A percentile compares a stretch with the other conserved stretches of the same genome.
phyloP scores from a whole-genome alignment of 306 rosid genomes.

The Astragalus membranaceus region DNA sequence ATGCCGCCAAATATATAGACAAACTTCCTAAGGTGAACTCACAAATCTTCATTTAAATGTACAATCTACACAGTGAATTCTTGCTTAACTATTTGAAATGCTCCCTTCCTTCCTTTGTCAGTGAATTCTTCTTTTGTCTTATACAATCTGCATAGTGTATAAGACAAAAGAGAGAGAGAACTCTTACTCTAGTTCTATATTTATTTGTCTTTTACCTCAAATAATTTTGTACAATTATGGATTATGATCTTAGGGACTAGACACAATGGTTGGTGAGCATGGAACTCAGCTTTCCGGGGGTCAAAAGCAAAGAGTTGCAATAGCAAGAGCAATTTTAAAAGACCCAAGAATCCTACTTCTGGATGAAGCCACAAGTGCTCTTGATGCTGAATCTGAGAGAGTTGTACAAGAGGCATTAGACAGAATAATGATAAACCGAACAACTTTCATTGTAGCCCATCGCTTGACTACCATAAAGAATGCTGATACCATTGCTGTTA shows the following conservation, averaged over 20 bases:
- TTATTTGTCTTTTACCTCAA: not conserved
- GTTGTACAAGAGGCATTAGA: conserved; percentile 61
- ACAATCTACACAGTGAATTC: too few species aligned
- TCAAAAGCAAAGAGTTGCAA: conserved; percentile 59
- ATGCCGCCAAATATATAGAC: conserved; percentile 27
- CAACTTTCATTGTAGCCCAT: conserved; percentile 66
- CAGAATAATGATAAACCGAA: conserved; percentile 53
- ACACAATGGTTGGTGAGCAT: conserved; percentile 66
- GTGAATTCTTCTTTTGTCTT: too few species aligned
- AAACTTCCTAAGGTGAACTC: conserved; percentile 24
- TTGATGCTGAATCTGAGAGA: conserved; percentile 65
- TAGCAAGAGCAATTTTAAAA: conserved; percentile 71
- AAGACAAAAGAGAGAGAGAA: not conserved
- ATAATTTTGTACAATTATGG: conserved; percentile 1
- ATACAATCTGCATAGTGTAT: not conserved
- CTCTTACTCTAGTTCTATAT: not conserved
- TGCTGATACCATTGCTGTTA: conserved; percentile 56
- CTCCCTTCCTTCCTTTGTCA: not conserved
- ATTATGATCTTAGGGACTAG: conserved; percentile 39
- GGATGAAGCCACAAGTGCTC: conserved; percentile 56
- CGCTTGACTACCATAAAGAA: conserved; percentile 61
- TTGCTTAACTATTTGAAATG: not conserved
- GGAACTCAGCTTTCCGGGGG: conserved; percentile 71
- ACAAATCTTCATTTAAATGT: not conserved
- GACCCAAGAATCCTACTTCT: conserved; percentile 65